Evolutionary conservation across 108 stramenopile genomes (phyloP).

Genomic region (Mediolabrus comicus): DNA sequence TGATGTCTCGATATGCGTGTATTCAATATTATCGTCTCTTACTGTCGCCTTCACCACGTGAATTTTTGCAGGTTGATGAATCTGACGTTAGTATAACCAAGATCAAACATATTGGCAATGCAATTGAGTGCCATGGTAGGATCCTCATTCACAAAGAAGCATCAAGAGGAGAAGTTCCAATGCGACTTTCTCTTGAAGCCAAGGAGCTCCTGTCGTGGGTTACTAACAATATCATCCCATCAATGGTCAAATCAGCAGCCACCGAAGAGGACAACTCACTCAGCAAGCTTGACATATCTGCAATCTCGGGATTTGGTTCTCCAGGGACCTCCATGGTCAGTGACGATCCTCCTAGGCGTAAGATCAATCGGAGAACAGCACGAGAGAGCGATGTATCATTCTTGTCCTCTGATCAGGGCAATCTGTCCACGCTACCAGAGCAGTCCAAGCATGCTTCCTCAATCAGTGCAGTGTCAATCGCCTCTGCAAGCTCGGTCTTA

Average conservation of each 20-base stretch:
- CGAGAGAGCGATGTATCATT: conserved; percentile 14
- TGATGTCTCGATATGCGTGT: not conserved
- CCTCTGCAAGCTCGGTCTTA: conserved; percentile 22
- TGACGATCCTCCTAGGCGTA: conserved; percentile 7
- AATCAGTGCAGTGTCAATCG: conserved; percentile 5
- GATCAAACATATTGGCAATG: conserved; percentile 31
- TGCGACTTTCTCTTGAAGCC: conserved; percentile 34
- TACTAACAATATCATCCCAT: conserved; percentile 57
- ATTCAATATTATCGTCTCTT: too few species aligned
- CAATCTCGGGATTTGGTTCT: conserved; percentile 50
- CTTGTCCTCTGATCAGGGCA: conserved; percentile 4
- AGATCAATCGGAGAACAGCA: conserved; percentile 15
- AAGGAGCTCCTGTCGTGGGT: conserved; percentile 62
- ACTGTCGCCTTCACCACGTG: too few species aligned
- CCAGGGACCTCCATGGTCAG: conserved; percentile 16
- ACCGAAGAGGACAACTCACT: conserved; percentile 33
- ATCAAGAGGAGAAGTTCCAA: conserved; percentile 13
- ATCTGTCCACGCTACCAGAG: conserved; percentile 21
- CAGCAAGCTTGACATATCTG: conserved; percentile 59
- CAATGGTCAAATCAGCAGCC: conserved; percentile 30
- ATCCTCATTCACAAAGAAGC: conserved; percentile 71
- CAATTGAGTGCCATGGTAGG: conserved; percentile 61
- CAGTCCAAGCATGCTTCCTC: conserved; percentile 1
- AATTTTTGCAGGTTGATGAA: not conserved
- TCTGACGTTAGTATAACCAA: not conserved